Percentiles rank a stretch among this genome's conserved stretches.
These are phyloP conservation scores for Linum trigynum DNA, from an alignment of 345 rosid genomes.

Conservation along the genomic window DNA sequence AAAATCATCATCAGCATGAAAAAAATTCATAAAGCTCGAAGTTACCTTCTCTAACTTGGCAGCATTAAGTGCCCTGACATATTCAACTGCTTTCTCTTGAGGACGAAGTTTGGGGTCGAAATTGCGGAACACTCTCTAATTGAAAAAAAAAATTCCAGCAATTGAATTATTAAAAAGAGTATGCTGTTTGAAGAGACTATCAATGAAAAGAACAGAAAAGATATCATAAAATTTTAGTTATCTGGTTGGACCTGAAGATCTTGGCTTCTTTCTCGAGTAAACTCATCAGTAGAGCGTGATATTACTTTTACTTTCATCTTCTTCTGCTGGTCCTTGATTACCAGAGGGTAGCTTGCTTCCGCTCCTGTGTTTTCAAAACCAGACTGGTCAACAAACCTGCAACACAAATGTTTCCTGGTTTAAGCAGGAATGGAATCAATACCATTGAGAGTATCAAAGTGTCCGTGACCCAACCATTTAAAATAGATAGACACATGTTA, in stretches of 20 bases:
- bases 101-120: conserved; percentile 73
- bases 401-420: too few relatives aligned
- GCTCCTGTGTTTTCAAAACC: too few relatives aligned
- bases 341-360: too few relatives aligned
- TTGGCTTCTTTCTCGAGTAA: conserved; percentile 92
- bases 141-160: conserved; percentile 3
- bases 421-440: too few relatives aligned
- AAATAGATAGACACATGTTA: too few relatives aligned
- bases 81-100: conserved; percentile 80
- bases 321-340: too few relatives aligned
- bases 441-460: too few relatives aligned
- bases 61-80: conserved; percentile 81
- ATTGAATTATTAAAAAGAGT: background rate
- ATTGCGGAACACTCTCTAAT: conserved; percentile 78
- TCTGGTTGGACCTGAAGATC: conserved; percentile 70
- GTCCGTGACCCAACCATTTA: too few relatives aligned
- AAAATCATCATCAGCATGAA: too few relatives aligned
- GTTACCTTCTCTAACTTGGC: conserved; percentile 84
- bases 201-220: background rate
- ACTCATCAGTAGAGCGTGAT: conserved; percentile 78
- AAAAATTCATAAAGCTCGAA: too few relatives aligned
- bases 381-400: too few relatives aligned
- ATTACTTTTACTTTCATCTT: conserved; percentile 72
- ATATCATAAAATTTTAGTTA: background rate
- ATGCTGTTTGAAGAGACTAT: background rate